These are phyloP conservation scores for Erodium moschatum DNA, from an alignment of 441 rosid genomes.

Conservation along the genomic window DNA sequence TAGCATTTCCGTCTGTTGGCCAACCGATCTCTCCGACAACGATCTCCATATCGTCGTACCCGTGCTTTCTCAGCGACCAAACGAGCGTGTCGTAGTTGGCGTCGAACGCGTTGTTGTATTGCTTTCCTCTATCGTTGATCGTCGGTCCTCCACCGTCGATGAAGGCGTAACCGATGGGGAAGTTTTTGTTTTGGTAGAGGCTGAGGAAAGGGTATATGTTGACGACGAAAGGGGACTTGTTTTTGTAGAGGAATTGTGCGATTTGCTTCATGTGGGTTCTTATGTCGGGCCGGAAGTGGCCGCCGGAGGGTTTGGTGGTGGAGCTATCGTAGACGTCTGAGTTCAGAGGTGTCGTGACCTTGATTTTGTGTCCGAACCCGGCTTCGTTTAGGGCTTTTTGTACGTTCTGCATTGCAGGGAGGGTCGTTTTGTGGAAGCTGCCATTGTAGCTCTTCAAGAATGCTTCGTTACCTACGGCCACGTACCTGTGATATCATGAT, in stretches of 20 bases:
- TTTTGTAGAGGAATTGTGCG: conserved; percentile 33
- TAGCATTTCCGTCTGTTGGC: conserved; percentile 63
- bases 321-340: conserved; percentile 65
- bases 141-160: conserved; percentile 30
- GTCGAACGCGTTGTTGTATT: conserved; percentile 60
- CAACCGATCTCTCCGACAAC: conserved; percentile 88
- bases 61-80: conserved; percentile 40
- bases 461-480: conserved; percentile 90
- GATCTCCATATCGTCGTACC: conserved; percentile 36
- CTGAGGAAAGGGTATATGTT: conserved; percentile 91
- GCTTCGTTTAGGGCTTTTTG: conserved; percentile 62
- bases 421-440: conserved; percentile 29
- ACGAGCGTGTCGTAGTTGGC: conserved; percentile 78
- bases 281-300: conserved; percentile 45
- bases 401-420: conserved; percentile 61
- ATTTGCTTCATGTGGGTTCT: conserved; percentile 35
- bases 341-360: conserved; percentile 59
- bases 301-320: conserved; percentile 53
- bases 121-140: conserved; percentile 30
- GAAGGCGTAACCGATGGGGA: conserved; percentile 63
- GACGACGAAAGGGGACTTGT: conserved; percentile 55
- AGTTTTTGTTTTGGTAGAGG: conserved; percentile 42
- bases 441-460: conserved; percentile 61
- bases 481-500: conserved; percentile 42
- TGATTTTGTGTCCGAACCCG: conserved; percentile 37